Base-by-base conservation (phyloP, 23 red algal species). In the Cyanidiococcus yangmingshanensis region DNA sequence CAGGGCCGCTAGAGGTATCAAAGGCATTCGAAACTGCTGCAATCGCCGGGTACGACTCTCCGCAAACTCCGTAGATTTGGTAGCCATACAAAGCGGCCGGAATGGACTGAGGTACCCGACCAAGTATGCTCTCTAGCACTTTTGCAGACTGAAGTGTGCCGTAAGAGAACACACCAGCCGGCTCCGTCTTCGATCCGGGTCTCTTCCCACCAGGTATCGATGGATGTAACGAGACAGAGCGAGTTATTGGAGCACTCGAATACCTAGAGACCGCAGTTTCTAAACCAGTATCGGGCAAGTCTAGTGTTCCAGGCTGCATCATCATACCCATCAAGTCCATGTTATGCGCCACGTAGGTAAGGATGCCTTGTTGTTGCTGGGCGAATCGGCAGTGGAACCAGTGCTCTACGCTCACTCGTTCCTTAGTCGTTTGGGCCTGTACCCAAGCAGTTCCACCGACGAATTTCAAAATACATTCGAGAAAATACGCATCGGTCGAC, bases 401-500 rank as follows among this genome's bases (percentile, higher is more conserved):
- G n/a, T 7, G 32, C n/a, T 71, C 63, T 3, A 71, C 27, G 32
- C 63, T 2, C 7, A 7, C n/a, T 29, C 21, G 15, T 7, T 71
- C 63, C 32, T 12, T 3, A 3, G 21, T 29, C 3, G 63, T 32
- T 2, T 30, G 12, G 27, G 63, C 63, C 3, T 7, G 15, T 71
- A 29, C 7, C 63, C 63, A 35, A 29, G n/a, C 21, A 35, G 63
- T 30, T 32, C 63, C 32, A 25, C n/a, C 63, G 63, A 71, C 32
- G 63, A 71, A 29, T 12, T 32, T 32, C 7, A 71, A 29, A 17
- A 71, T 71, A 35, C 63, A 71, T 32, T 35, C n/a, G n/a, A 71
- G 63, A 71, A 71, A 71, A 35, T 71, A 71, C 16, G 63, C 63
- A 35, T 71, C 63, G 7, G 63, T 35, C 16, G 63, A 35, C 7